phyloP scores from a whole-genome alignment of 345 rosid species.

The Zanthoxylum bungeanum region DNA sequence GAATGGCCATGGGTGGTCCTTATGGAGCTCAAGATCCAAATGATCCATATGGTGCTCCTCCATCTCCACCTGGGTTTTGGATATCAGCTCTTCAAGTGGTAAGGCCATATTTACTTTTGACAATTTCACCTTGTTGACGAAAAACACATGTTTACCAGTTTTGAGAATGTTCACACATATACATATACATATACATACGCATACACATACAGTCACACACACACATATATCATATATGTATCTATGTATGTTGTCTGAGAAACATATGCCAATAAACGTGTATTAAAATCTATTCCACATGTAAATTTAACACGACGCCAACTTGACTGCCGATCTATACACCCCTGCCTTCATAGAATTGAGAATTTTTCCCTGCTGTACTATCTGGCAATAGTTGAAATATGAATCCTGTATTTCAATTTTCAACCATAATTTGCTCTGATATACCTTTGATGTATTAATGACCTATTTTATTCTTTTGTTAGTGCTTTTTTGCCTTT shows the following conservation, averaged over 20 bases:
- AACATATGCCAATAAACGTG: not conserved
- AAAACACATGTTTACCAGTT: not conserved
- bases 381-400: too few species aligned
- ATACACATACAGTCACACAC: too few species aligned
- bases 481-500: not conserved
- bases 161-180: not conserved
- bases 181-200: too few species aligned
- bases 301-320: not conserved
- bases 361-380: too few species aligned
- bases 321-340: not conserved
- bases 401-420: too few species aligned
- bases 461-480: not conserved
- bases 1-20: conserved; percentile 75
- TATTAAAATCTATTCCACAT: not conserved
- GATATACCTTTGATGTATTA: not conserved
- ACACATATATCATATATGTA: too few species aligned
- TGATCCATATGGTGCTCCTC: conserved; percentile 68
- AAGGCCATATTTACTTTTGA: too few species aligned
- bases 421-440: too few species aligned
- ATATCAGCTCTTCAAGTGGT: too few species aligned
- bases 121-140: too few species aligned
- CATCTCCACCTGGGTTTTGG: too few species aligned
- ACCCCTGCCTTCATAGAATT: not conserved
- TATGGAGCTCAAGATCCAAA: conserved; percentile 88
- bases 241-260: too few species aligned